Percentiles rank a stretch among this genome's conserved stretches.
phyloP scores from a whole-genome alignment of 257 asterid species.

The Solanum virginianum region DNA sequence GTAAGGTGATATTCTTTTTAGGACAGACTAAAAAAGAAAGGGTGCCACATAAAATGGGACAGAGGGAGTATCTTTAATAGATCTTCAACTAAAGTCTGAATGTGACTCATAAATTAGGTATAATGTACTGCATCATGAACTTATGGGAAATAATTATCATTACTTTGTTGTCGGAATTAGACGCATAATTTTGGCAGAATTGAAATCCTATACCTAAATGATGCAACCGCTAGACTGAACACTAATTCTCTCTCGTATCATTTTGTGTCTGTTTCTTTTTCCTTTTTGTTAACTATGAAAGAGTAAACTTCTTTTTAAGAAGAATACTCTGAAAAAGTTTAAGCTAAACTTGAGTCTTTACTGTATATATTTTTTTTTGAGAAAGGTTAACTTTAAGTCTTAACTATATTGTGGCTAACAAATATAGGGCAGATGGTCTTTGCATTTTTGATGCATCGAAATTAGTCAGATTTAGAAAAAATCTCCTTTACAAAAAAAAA shows the following conservation, averaged over 20 bases:
- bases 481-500: neutral
- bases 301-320: neutral
- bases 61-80: neutral
- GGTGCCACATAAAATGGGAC: too few relatives aligned
- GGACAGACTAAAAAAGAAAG: too few relatives aligned
- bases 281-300: neutral
- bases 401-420: neutral
- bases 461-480: neutral
- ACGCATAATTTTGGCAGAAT: too few relatives aligned
- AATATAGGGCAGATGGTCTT: neutral
- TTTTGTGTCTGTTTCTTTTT: neutral
- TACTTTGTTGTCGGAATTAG: neutral
- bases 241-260: neutral
- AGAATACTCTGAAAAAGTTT: neutral
- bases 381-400: neutral
- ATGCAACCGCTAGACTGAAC: too few relatives aligned
- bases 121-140: neutral
- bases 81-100: neutral
- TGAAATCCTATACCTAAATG: too few relatives aligned
- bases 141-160: too few relatives aligned
- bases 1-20: too few relatives aligned
- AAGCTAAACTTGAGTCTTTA: neutral
- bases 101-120: neutral
- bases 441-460: neutral
- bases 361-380: too few relatives aligned